These are phyloP conservation scores for Pseudopediastrum boryanum DNA, from an alignment of 139 green algal species.

Conservation along the genomic window DNA sequence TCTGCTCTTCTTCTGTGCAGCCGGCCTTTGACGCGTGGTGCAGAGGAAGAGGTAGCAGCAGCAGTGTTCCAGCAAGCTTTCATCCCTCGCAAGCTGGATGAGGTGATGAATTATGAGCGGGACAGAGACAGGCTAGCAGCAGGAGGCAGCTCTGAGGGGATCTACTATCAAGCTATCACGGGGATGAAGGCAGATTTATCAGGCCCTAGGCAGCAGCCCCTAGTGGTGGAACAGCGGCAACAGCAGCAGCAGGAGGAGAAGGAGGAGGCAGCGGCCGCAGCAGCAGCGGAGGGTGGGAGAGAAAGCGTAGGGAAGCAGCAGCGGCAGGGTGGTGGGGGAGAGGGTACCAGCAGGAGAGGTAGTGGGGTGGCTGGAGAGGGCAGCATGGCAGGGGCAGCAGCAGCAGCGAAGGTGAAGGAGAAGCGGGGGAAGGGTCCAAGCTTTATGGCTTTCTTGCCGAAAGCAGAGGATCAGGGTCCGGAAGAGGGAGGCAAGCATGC, in stretches of 20 bases:
- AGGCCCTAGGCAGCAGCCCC: constrained; percentile 45
- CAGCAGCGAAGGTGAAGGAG: constrained; percentile 7
- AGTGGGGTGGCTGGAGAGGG: not conserved
- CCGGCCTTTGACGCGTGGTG: constrained; percentile 43
- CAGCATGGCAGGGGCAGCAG: constrained; percentile 25
- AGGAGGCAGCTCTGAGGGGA: constrained; percentile 77
- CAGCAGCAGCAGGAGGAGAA: constrained; percentile 18
- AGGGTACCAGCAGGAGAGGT: not conserved
- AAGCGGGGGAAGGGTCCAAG: constrained; percentile 38
- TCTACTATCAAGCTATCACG: constrained; percentile 92
- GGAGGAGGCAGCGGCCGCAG: not conserved
- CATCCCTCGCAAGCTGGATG: constrained; percentile 91
- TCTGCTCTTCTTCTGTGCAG: constrained; percentile 35
- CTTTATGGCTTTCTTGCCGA: constrained; percentile 37
- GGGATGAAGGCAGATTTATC: constrained; percentile 89
- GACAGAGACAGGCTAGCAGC: constrained; percentile 75
- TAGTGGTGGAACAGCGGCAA: constrained; percentile 21
- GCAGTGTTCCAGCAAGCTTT: constrained; percentile 89
- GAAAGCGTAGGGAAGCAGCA: constrained; percentile 1
- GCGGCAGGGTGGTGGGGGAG: not conserved
- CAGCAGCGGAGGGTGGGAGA: not conserved
- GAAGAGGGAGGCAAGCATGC: too few relatives aligned
- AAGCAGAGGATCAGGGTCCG: constrained; percentile 2
- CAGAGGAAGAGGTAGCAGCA: constrained; percentile 60
- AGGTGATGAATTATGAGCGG: constrained; percentile 88